phyloP scores from a whole-genome alignment of 1,139 yeast species.

The Komagataea norvegica region DNA sequence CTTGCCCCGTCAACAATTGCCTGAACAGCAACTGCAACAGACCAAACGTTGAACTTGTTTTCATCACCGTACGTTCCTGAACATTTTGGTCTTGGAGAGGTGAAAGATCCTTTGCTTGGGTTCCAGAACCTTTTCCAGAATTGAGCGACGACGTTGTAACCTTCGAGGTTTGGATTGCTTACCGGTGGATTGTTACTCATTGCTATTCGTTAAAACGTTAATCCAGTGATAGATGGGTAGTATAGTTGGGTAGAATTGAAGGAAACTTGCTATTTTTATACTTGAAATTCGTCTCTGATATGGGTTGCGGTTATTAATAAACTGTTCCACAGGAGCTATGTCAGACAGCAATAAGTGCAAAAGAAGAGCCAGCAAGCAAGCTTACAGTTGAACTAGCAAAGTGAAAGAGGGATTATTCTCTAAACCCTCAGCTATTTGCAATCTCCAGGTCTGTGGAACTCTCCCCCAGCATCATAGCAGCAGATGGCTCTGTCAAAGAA shows the following conservation, averaged over 20 bases:
- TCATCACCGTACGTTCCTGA: slow-evolving; percentile 50
- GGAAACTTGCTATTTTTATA: not conserved
- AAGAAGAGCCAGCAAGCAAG: no score
- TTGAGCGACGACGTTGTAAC: slow-evolving; percentile 41
- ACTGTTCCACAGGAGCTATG: no score
- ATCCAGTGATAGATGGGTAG: not conserved
- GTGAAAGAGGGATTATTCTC: no score
- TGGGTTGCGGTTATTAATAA: no score
- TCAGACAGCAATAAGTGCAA: no score
- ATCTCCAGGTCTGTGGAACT: no score
- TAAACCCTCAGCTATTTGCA: no score
- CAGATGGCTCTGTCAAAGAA: not conserved
- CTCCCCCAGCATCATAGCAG: no score
- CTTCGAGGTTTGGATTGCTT: slow-evolving; percentile 37
- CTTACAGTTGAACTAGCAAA: no score
- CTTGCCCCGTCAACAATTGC: slow-evolving; percentile 60
- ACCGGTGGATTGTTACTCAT: slow-evolving; percentile 11
- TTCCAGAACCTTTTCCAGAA: slow-evolving; percentile 49
- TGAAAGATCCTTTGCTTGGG: slow-evolving; percentile 38
- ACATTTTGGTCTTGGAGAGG: slow-evolving; percentile 30
- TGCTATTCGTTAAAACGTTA: not conserved
- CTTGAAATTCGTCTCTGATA: no score
- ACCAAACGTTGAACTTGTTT: slow-evolving; percentile 60
- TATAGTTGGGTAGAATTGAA: not conserved
- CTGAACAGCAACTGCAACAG: slow-evolving; percentile 60